Percentiles rank a stretch among this genome's conserved stretches.
These are phyloP conservation scores for Arabidopsis arenosa DNA, from an alignment of 345 rosid genomes.

Conservation along the genomic window DNA sequence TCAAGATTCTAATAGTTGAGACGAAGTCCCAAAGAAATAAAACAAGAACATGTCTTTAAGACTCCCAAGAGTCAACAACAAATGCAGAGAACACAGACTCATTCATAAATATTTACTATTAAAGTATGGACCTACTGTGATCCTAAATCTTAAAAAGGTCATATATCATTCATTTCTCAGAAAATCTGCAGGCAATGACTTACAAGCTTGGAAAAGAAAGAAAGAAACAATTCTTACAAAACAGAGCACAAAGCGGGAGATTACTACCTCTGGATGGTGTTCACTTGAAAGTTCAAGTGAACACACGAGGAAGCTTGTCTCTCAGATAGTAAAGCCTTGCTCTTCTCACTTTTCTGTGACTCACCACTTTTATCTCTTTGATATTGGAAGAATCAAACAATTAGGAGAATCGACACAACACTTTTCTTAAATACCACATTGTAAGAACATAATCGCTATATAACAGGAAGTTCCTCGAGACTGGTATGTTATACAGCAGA, in stretches of 20 bases:
- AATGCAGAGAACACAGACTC: neutral
- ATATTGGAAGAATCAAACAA: conserved; percentile 61
- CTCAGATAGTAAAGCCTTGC: conserved; percentile 88
- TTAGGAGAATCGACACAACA: conserved; percentile 5
- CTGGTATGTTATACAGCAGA: conserved; percentile 13
- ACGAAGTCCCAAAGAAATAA: too few relatives aligned
- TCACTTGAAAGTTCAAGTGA: conserved; percentile 93
- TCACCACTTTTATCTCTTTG: conserved; percentile 77
- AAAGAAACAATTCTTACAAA: conserved; percentile 29
- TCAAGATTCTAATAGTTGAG: too few relatives aligned
- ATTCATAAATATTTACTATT: neutral
- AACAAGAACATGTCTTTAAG: too few relatives aligned
- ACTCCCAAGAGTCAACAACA: neutral
- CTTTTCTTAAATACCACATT: conserved; percentile 17
- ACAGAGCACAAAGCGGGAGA: conserved; percentile 10
- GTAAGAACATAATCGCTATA: neutral
- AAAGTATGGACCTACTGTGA: neutral
- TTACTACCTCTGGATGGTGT: conserved; percentile 25
- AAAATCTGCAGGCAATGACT: conserved; percentile 17
- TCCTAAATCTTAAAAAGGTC: neutral
- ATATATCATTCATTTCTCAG: conserved; percentile 19
- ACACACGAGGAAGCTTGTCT: conserved; percentile 92
- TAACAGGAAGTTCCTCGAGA: conserved; percentile 8
- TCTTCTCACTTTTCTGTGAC: conserved; percentile 86
- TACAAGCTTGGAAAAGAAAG: neutral